These are phyloP conservation scores for Tuber melanosporum DNA, from an alignment of 495 filamentous ascomycete genomes.

Conservation along the genomic window DNA sequence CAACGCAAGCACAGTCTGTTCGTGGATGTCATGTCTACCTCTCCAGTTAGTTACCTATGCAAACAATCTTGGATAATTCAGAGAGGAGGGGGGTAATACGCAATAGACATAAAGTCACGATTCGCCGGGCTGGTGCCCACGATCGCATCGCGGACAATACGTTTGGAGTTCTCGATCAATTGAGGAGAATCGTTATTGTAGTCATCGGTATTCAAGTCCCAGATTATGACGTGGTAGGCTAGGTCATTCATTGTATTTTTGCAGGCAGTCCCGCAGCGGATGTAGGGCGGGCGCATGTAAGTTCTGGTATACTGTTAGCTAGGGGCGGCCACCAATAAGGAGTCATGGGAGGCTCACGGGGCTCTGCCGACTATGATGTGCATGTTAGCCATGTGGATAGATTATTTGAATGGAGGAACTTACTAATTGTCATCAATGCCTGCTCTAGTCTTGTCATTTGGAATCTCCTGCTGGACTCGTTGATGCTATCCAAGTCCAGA, in stretches of 20 bases:
- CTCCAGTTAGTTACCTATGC: neutral
- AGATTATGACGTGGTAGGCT: slow-evolving; percentile 60
- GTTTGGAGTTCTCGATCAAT: slow-evolving; percentile 56
- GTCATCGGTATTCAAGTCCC: slow-evolving; percentile 63
- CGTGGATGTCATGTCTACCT: slow-evolving; percentile 44
- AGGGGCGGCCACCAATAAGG: slow-evolving; percentile 17
- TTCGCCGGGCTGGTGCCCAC: neutral
- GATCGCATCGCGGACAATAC: slow-evolving; percentile 43
- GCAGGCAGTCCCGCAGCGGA: slow-evolving; percentile 50
- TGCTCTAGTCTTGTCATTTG: slow-evolving; percentile 63
- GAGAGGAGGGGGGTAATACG: slow-evolving; percentile 8
- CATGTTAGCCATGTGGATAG: neutral
- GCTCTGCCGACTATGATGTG: neutral
- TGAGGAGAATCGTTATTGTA: slow-evolving; percentile 53
- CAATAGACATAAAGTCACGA: slow-evolving; percentile 22
- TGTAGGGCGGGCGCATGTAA: slow-evolving; percentile 69
- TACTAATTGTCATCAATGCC: slow-evolving; percentile 55
- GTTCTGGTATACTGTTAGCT: slow-evolving; percentile 57
- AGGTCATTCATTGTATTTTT: slow-evolving; percentile 49
- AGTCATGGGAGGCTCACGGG: neutral
- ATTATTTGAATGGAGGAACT: neutral
- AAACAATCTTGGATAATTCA: neutral
- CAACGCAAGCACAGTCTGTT: slow-evolving; percentile 42
- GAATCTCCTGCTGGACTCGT: slow-evolving; percentile 47
- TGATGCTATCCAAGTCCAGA: slow-evolving; percentile 53